phyloP scores from a whole-genome alignment of 2,329 filamentous ascomycete genomes.

The Xylaria arbuscula region DNA sequence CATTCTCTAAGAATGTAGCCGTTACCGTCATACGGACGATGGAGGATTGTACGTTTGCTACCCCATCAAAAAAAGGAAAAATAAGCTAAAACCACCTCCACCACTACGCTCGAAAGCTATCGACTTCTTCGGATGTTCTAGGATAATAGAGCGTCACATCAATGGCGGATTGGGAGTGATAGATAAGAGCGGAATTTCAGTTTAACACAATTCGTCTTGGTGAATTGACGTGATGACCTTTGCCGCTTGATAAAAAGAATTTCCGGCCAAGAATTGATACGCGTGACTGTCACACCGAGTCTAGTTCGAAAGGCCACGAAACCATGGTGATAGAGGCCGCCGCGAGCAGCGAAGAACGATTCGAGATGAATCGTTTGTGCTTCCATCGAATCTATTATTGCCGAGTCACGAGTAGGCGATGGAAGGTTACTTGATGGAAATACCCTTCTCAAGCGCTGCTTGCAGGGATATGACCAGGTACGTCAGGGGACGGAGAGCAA shows the following conservation, averaged over 20 bases:
- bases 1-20: conserved; percentile 13
- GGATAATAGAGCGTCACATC: conserved; percentile 15
- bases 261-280: conserved; percentile 2
- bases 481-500: conserved; percentile 31
- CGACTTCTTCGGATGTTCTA: background rate
- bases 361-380: conserved; percentile 14
- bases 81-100: background rate
- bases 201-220: conserved; percentile 8
- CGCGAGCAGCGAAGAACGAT: conserved; percentile 2
- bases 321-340: conserved; percentile 1
- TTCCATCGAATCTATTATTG: conserved; percentile 18
- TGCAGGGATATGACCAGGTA: conserved; percentile 7
- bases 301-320: conserved; percentile 2
- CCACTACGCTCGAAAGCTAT: background rate
- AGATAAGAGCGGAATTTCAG: background rate
- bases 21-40: conserved; percentile 2
- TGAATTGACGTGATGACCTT: conserved; percentile 5
- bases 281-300: conserved; percentile 6
- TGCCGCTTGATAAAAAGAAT: background rate
- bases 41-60: conserved; percentile 12
- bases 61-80: background rate
- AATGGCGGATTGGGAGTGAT: background rate
- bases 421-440: conserved; percentile 25
- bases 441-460: conserved; percentile 16
- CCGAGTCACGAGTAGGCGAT: conserved; percentile 13